Evolutionary conservation across 2,329 filamentous ascomycete genomes (phyloP).

Genomic region (Mycocentrospora acerina): DNA sequence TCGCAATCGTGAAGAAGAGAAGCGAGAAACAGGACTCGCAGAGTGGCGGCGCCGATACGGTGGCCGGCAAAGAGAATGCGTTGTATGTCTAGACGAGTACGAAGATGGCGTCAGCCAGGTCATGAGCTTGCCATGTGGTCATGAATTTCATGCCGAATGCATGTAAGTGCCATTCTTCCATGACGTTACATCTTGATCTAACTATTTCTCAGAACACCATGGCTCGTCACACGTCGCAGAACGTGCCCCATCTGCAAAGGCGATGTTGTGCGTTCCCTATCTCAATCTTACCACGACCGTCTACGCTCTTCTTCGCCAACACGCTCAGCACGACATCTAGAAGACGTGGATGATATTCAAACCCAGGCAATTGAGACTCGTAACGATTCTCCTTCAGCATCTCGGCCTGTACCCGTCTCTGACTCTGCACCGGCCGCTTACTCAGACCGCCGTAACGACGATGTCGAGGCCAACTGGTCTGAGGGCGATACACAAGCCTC

Average conservation of each 20-base stretch:
- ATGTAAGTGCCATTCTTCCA: slow-evolving; percentile 69
- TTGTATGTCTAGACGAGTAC: slow-evolving; percentile 96
- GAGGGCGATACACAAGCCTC: slow-evolving; percentile 46
- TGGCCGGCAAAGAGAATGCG: slow-evolving; percentile 78
- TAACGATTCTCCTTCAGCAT: slow-evolving; percentile 53
- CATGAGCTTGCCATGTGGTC: slow-evolving; percentile 95
- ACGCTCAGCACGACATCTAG: slow-evolving; percentile 21
- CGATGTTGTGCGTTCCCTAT: slow-evolving; percentile 70
- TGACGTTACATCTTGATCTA: slow-evolving; percentile 10
- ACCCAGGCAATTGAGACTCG: slow-evolving; percentile 47
- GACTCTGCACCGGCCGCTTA: slow-evolving; percentile 11
- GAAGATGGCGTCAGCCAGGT: slow-evolving; percentile 90
- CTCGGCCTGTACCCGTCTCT: slow-evolving; percentile 48
- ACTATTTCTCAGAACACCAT: slow-evolving; percentile 70
- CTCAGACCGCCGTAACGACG: slow-evolving; percentile 15
- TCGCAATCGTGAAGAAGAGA: slow-evolving; percentile 52
- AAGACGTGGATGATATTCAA: slow-evolving; percentile 49
- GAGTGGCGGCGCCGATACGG: slow-evolving; percentile 62
- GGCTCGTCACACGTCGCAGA: slow-evolving; percentile 89
- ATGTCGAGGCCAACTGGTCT: slow-evolving; percentile 39
- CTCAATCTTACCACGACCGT: slow-evolving; percentile 36
- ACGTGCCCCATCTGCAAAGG: slow-evolving; percentile 99
- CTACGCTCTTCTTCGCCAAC: slow-evolving; percentile 23
- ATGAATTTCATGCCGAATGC: slow-evolving; percentile 97
- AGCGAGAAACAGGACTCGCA: slow-evolving; percentile 52